Evolutionary conservation across 148 eudicot genomes (phyloP).

Genomic region (Limonium bicolor): DNA sequence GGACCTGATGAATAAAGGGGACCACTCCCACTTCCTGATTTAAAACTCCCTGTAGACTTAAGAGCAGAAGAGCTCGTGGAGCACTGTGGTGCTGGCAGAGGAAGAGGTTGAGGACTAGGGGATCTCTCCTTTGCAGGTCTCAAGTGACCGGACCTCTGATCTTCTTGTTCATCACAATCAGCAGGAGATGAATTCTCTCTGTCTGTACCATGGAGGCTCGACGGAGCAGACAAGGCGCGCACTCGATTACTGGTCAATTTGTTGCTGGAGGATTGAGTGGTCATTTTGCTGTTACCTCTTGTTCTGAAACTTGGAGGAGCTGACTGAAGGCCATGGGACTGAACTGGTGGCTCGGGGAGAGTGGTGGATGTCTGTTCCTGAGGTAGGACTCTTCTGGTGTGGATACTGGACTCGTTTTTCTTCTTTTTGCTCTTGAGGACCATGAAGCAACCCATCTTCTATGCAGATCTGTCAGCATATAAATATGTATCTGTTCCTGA

Average conservation of each 20-base stretch:
- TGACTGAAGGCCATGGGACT: constrained; percentile 43
- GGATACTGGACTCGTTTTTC: constrained; percentile 32
- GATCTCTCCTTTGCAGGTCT: constrained; percentile 37
- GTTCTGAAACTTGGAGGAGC: constrained; percentile 90
- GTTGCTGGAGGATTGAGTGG: constrained; percentile 26
- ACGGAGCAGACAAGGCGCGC: constrained; percentile 76
- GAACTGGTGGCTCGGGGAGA: constrained; percentile 57
- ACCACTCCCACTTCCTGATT: constrained; percentile 37
- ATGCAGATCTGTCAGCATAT: constrained; percentile 11
- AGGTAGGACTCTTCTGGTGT: constrained; percentile 37
- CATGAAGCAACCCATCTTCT: constrained; percentile 73
- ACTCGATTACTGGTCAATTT: constrained; percentile 15
- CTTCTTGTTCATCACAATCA: constrained; percentile 60
- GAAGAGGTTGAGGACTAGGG: constrained; percentile 80
- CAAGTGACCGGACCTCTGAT: constrained; percentile 17
- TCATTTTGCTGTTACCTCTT: constrained; percentile 33
- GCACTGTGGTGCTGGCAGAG: constrained; percentile 66
- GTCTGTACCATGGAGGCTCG: constrained; percentile 53
- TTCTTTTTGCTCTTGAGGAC: constrained; percentile 72
- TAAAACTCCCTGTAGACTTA: constrained; percentile 47
- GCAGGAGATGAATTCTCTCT: constrained; percentile 39
- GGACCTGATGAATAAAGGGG: constrained; percentile 58
- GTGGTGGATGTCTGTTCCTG: constrained; percentile 51
- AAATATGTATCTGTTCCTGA: constrained; percentile 13
- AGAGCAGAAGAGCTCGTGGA: constrained; percentile 14